A percentile compares a stretch with the other conserved stretches of the same genome.
Conservation (phyloP, 306 rosid species). For the Oxytropis ochrocephala region DNA sequence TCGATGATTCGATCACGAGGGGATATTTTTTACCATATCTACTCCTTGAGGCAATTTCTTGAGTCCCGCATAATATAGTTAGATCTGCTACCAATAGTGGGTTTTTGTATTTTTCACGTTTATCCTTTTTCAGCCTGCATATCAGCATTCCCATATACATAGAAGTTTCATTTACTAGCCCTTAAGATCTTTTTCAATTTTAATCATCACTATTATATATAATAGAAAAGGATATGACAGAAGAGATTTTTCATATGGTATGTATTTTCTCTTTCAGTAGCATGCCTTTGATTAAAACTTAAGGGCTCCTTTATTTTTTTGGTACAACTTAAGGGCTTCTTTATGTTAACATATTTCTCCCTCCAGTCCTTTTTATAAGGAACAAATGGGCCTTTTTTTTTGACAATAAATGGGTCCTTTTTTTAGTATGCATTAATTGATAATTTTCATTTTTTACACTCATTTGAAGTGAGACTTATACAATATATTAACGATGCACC, state of each 20-base stretch:
- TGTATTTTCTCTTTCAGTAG: not conserved
- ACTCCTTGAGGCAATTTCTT: slow-evolving; percentile 4
- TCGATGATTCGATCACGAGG: slow-evolving; percentile 7
- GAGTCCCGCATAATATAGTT: slow-evolving; percentile 6
- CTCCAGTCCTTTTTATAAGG: too few species aligned
- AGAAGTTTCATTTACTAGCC: not conserved
- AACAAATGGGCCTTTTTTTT: too few species aligned
- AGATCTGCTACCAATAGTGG: slow-evolving; percentile 3
- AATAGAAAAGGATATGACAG: not conserved
- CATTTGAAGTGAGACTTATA: too few species aligned
- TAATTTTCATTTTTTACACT: too few species aligned
- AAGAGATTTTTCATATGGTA: not conserved
- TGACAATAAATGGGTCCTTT: too few species aligned
- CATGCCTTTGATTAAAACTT: not conserved
- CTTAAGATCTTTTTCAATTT: not conserved
- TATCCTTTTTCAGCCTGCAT: not conserved
- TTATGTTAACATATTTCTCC: not conserved
- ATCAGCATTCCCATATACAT: slow-evolving; percentile 1
- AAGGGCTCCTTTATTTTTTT: not conserved
- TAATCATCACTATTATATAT: not conserved
- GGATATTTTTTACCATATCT: not conserved
- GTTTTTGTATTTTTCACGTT: slow-evolving; percentile 3
- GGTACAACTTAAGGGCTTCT: too few species aligned
- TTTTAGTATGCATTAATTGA: too few species aligned
- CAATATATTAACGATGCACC: too few species aligned